A percentile compares a stretch with the other conserved stretches of the same genome.
Conservation (phyloP, 169 alveolate species). For the Eimeria sp. region DNA sequence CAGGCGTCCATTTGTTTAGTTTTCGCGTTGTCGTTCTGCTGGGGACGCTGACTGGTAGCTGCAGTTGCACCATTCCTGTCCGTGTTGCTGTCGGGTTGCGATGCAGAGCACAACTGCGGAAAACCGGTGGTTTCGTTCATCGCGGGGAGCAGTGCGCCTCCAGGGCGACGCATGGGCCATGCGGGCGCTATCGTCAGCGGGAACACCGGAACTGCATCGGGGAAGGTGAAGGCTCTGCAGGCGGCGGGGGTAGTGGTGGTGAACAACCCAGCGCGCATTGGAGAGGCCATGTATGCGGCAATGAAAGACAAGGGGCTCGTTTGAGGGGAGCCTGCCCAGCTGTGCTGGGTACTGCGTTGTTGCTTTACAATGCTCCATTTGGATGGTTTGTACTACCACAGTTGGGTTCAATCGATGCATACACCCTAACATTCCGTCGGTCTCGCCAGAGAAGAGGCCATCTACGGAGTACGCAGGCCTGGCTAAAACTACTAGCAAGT, state of each 20-base stretch:
- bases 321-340: neutral
- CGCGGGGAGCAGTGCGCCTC: constrained; percentile 99
- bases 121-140: constrained; percentile 98
- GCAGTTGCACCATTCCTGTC: neutral
- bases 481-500: neutral
- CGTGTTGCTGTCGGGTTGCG: neutral
- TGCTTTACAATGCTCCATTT: neutral
- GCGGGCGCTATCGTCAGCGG: constrained; percentile 99
- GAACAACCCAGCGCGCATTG: constrained; percentile 95
- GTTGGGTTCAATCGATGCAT: neutral
- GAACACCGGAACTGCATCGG: constrained; percentile 98
- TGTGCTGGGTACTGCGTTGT: neutral
- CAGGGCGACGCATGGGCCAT: constrained; percentile 99
- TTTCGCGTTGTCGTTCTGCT: neutral
- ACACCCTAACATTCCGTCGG: neutral
- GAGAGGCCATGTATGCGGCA: constrained; percentile 90
- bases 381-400: neutral
- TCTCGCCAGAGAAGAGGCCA: neutral
- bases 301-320: constrained; percentile 88
- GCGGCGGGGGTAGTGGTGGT: constrained; percentile 96
- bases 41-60: neutral
- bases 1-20: neutral
- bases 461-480: neutral
- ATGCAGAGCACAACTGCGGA: constrained; percentile 89
- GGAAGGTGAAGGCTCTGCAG: constrained; percentile 94